Evolutionary conservation across 495 filamentous ascomycete species (phyloP).

Genomic region (Penicillium simplicissimum): DNA sequence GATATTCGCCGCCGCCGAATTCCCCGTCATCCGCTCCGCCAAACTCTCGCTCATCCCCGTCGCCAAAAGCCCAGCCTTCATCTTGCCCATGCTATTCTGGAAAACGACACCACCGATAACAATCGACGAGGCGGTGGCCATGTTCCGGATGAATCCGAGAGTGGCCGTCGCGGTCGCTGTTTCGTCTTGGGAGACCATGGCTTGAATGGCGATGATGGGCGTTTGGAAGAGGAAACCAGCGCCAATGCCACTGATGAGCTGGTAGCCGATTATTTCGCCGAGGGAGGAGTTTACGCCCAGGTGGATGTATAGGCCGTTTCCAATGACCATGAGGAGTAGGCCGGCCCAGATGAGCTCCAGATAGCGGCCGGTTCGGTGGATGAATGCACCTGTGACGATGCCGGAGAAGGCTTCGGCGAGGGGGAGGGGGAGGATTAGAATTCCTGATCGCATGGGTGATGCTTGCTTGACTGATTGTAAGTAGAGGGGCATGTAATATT

Average conservation of each 20-base stretch:
- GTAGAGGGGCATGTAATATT: conserved; percentile 61
- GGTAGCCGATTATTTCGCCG: conserved; percentile 51
- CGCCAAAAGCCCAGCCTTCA: conserved; percentile 35
- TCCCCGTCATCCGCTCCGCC: conserved; percentile 45
- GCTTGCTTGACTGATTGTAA: conserved; percentile 55
- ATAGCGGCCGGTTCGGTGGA: conserved; percentile 63
- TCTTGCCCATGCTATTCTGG: conserved; percentile 58
- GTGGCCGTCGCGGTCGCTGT: conserved; percentile 77
- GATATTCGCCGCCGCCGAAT: conserved; percentile 55
- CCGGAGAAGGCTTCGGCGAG: conserved; percentile 51
- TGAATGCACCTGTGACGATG: conserved; percentile 52
- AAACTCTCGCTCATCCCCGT: conserved; percentile 47
- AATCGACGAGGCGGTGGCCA: conserved; percentile 70
- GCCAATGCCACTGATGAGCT: conserved; percentile 62
- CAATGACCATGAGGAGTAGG: conserved; percentile 45
- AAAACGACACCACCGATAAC: conserved; percentile 84
- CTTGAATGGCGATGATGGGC: conserved; percentile 78
- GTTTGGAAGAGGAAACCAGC: conserved; percentile 52
- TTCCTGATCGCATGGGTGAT: conserved; percentile 53
- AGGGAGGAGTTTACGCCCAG: conserved; percentile 40
- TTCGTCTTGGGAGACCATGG: conserved; percentile 65
- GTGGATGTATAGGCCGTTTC: conserved; percentile 54
- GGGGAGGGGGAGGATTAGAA: conserved; percentile 54
- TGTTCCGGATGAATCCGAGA: conserved; percentile 70
- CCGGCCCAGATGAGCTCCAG: conserved; percentile 56